Evolutionary conservation across 1,284 basidiomycete genomes (phyloP).

Genomic region (Fomitopsis schrenkii): DNA sequence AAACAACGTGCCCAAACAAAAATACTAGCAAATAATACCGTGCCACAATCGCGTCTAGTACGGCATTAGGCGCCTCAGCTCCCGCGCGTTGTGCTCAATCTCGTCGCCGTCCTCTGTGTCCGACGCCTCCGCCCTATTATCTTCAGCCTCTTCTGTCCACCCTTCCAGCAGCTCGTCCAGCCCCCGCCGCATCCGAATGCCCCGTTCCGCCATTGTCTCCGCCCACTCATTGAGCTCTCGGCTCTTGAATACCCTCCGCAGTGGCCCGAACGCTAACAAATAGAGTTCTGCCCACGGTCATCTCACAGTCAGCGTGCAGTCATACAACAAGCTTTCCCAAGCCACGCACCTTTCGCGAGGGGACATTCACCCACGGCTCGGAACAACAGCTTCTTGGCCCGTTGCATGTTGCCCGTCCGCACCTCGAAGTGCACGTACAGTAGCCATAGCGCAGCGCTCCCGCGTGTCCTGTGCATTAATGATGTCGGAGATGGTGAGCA

Average conservation of each 20-base stretch:
- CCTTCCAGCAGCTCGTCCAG: conserved; percentile 60
- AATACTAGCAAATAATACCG: conserved; percentile 13
- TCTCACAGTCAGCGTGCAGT: conserved; percentile 8
- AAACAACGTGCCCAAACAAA: conserved; percentile 9
- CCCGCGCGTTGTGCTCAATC: conserved; percentile 56
- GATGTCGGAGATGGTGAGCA: background rate
- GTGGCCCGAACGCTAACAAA: conserved; percentile 76
- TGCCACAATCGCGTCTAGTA: conserved; percentile 33
- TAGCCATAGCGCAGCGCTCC: conserved; percentile 72
- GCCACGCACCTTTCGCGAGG: conserved; percentile 62
- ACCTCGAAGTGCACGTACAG: conserved; percentile 84
- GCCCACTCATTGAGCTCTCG: conserved; percentile 67
- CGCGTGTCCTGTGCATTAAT: conserved; percentile 51
- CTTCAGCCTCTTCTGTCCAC: conserved; percentile 29
- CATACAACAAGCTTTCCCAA: conserved; percentile 2
- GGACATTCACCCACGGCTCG: conserved; percentile 83
- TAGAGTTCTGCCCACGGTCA: conserved; percentile 63
- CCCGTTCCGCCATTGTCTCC: conserved; percentile 82
- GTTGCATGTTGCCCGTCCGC: conserved; percentile 49
- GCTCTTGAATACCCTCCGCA: conserved; percentile 64
- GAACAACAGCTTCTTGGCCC: conserved; percentile 77
- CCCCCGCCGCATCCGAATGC: conserved; percentile 65
- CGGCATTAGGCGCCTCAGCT: conserved; percentile 60
- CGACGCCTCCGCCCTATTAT: conserved; percentile 23
- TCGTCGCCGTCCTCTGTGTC: conserved; percentile 39